phyloP scores from a whole-genome alignment of 2,329 filamentous ascomycete species.

The Orbilia brochopaga region DNA sequence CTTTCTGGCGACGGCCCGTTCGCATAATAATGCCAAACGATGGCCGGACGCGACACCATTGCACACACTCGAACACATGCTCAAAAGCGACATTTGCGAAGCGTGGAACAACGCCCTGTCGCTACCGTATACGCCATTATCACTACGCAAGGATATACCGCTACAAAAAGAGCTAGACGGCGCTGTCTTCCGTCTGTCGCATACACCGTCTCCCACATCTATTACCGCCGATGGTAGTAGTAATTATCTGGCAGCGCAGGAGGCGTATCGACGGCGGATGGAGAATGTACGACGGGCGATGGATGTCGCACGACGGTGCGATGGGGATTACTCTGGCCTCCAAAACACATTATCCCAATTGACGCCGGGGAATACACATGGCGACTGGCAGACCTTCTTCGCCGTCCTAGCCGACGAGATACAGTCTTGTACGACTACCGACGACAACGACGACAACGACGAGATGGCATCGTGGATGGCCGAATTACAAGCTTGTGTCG shows the following conservation, averaged over 20 bases:
- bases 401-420: background rate
- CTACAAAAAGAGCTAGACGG: slow-evolving; percentile 8
- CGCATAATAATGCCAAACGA: slow-evolving; percentile 1
- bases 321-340: slow-evolving; percentile 31
- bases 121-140: slow-evolving; percentile 25
- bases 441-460: no score
- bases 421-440: background rate
- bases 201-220: no score
- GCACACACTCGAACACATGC: slow-evolving; percentile 36
- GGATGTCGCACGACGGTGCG: slow-evolving; percentile 29
- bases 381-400: slow-evolving; percentile 24
- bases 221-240: background rate
- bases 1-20: slow-evolving; percentile 9
- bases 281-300: slow-evolving; percentile 34
- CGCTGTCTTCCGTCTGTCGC: background rate
- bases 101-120: slow-evolving; percentile 25
- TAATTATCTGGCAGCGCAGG: background rate
- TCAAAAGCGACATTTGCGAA: slow-evolving; percentile 36
- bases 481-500: slow-evolving; percentile 8
- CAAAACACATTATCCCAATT: slow-evolving; percentile 9
- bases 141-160: slow-evolving; percentile 38
- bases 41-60: no score
- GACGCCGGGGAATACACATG: background rate
- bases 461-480: slow-evolving; percentile 6
- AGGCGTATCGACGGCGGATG: background rate